These are phyloP conservation scores for Cubamyces sp. DNA, from an alignment of 768 basidiomycete species.

Conservation along the genomic window DNA sequence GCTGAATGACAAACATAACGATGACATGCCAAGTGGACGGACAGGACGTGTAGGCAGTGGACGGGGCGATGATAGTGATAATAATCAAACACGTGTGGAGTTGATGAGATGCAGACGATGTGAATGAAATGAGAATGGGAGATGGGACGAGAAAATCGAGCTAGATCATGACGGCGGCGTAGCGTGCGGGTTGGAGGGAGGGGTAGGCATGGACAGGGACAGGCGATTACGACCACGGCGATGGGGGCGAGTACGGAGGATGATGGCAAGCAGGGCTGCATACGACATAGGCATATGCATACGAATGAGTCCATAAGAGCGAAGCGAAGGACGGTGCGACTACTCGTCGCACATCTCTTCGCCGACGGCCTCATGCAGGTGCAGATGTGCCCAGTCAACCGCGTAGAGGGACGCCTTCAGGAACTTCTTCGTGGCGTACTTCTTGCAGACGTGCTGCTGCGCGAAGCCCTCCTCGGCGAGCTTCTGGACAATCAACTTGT, in stretches of 20 bases:
- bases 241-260: conserved; percentile 7
- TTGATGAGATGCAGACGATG: conserved; percentile 27
- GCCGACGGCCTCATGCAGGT: conserved; percentile 41
- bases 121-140: conserved; percentile 18
- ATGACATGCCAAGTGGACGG: conserved; percentile 26
- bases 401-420: conserved; percentile 86
- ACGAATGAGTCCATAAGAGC: conserved; percentile 11
- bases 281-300: conserved; percentile 27
- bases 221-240: conserved; percentile 20
- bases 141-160: conserved; percentile 22
- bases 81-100: conserved; percentile 33
- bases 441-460: conserved; percentile 89
- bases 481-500: conserved; percentile 81
- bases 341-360: conserved; percentile 53
- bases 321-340: conserved; percentile 24
- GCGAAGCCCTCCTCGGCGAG: conserved; percentile 79
- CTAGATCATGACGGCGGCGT: conserved; percentile 22
- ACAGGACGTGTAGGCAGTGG: conserved; percentile 25
- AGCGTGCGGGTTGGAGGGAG: conserved; percentile 13
- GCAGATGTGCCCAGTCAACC: conserved; percentile 69
- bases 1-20: conserved; percentile 30
- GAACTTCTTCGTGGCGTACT: conserved; percentile 98
- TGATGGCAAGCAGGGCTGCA: conserved; percentile 5
- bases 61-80: conserved; percentile 26
- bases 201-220: conserved; percentile 12